Percentiles rank a stretch among this genome's conserved stretches.
Conservation (phyloP, 2,329 filamentous ascomycete species). For the Boeremia exigua region DNA sequence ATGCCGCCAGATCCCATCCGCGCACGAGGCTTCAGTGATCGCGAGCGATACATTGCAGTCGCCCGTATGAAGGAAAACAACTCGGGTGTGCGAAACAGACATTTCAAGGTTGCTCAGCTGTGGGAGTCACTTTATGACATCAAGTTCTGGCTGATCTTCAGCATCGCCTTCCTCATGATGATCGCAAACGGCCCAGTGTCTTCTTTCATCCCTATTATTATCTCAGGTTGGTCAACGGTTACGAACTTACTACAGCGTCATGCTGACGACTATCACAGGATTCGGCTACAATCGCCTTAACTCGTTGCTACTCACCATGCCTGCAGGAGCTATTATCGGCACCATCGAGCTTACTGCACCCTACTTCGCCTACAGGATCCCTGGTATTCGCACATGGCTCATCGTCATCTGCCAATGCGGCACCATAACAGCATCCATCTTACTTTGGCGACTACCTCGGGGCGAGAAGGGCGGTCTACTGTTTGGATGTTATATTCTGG, state of each 20-base stretch:
- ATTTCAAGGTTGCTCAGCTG: constrained; percentile 71
- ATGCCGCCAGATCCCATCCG: constrained; percentile 53
- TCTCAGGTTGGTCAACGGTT: constrained; percentile 14
- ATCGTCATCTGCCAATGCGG: constrained; percentile 38
- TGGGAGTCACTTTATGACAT: constrained; percentile 62
- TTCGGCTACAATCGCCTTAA: constrained; percentile 38
- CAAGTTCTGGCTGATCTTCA: constrained; percentile 57
- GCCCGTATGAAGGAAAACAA: constrained; percentile 76
- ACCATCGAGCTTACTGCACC: constrained; percentile 32
- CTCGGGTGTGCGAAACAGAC: constrained; percentile 72
- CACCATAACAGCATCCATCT: constrained; percentile 51
- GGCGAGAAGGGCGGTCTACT: constrained; percentile 53
- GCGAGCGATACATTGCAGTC: constrained; percentile 58
- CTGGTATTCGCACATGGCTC: constrained; percentile 39
- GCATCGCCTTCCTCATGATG: constrained; percentile 40
- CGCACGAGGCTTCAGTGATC: constrained; percentile 43
- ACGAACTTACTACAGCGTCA: not conserved
- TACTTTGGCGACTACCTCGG: constrained; percentile 55
- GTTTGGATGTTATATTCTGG: constrained; percentile 58
- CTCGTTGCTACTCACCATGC: constrained; percentile 34
- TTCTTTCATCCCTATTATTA: constrained; percentile 41
- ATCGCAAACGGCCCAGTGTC: constrained; percentile 39
- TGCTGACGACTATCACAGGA: constrained; percentile 1
- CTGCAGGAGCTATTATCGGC: constrained; percentile 33
- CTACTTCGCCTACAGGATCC: constrained; percentile 32